Conservation (phyloP, 495 filamentous ascomycete species). For the Lichina pygmaea region DNA sequence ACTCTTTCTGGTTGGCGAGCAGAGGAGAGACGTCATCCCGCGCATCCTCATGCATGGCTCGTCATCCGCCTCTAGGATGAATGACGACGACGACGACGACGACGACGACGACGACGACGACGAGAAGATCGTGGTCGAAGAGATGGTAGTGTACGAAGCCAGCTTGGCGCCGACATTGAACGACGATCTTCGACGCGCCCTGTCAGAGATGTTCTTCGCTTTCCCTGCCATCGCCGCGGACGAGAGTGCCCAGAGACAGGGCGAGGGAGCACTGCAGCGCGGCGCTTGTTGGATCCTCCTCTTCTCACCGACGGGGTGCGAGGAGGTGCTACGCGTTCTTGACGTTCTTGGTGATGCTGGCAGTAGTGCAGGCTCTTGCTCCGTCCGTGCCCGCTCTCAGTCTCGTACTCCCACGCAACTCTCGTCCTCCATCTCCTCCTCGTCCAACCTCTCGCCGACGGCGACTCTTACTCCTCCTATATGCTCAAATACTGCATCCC, state of each 20-base stretch:
- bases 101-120: conserved; percentile 12
- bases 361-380: no score
- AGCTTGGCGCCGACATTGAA: conserved; percentile 50
- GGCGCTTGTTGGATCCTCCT: conserved; percentile 39
- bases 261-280: no score
- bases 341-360: conserved; percentile 16
- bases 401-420: no score
- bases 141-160: conserved; percentile 68
- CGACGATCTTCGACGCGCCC: conserved; percentile 23
- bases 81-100: conserved; percentile 1
- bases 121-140: conserved; percentile 34
- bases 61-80: no score
- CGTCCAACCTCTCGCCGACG: no score
- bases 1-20: conserved; percentile 71
- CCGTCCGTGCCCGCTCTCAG: no score
- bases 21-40: conserved; percentile 69
- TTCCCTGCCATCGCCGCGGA: conserved; percentile 5
- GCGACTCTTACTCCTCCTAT: no score
- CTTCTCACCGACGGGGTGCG: conserved; percentile 77
- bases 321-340: conserved; percentile 47
- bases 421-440: no score
- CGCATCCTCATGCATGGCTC: conserved; percentile 28
- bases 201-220: background rate
- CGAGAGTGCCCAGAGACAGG: background rate
- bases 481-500: no score